Evolutionary conservation across 257 asterid genomes (phyloP).

Genomic region (Voacanga thouarsii): DNA sequence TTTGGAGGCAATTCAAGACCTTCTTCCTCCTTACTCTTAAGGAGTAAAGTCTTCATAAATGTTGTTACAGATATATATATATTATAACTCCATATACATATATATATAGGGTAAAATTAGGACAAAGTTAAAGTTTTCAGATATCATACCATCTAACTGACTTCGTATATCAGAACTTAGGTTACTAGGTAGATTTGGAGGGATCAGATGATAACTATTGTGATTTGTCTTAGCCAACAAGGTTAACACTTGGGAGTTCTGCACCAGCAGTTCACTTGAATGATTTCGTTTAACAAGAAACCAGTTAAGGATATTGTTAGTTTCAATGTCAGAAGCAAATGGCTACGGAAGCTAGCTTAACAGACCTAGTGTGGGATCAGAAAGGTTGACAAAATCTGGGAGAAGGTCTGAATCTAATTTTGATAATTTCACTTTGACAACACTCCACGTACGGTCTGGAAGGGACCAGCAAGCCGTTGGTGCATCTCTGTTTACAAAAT

Average conservation of each 20-base stretch:
- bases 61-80: too few species aligned
- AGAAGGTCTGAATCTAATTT: neutral
- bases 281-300: neutral
- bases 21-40: too few species aligned
- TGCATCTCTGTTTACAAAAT: neutral
- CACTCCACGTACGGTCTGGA: conserved; percentile 17
- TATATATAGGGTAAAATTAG: too few species aligned
- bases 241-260: conserved; percentile 7
- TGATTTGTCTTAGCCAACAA: conserved; percentile 17
- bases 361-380: neutral
- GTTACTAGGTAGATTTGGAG: neutral
- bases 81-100: too few species aligned
- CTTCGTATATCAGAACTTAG: too few species aligned
- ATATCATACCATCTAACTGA: too few species aligned
- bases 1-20: too few species aligned
- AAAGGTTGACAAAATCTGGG: neutral
- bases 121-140: too few species aligned
- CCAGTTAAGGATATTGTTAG: neutral
- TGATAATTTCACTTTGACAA: conserved; percentile 13
- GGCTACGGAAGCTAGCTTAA: neutral
- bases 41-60: too few species aligned
- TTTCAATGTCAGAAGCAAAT: neutral
- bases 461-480: conserved; percentile 21
- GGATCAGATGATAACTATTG: neutral
- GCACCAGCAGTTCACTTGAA: neutral